Evolutionary conservation across 176 grass and related monocot species (phyloP), one percentile per base, ranked within the genome.

Genomic region (Oryza rufipogon): DNA sequence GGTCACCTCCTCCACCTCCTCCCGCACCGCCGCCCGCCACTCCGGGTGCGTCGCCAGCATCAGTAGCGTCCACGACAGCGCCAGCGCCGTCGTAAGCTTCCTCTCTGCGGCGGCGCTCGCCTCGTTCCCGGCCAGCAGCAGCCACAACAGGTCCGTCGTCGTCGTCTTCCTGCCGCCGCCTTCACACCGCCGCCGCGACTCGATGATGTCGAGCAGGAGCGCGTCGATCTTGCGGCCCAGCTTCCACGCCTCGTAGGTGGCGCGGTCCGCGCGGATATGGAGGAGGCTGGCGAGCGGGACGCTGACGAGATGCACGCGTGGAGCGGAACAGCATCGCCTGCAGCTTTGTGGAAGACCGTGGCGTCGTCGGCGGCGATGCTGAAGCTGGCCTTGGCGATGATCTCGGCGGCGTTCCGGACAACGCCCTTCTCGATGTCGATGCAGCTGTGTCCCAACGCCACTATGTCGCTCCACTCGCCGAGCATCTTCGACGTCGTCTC

Each of bases 371-470:
- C 76, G 64, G 5, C 34, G 71, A 94, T 47, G 28, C 96, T 93
- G 64, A 98, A 95, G 83, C 89, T 98, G 7, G 86, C 85, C 90
- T 74, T 86, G 11, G 89, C 95, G 20, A 98, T 98, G 80, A 98
- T 95, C 73, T 98, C 89, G 0, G 89, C 95, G 0, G 91, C 95
- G 61, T 98, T 98, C 15, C 52, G 23, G 14, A 68, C 89, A 33
- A 98, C 32, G 4, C 83, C 87, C 10, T 12, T 39, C 87, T 88
- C 91, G 16, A 98, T 86, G 61, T 98, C 87, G 2, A 94, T 60
- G 56, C 1, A 19, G 56, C 19, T 2, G 1, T n/a, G 5, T 7
- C 56, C 56, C 56, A 19, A 19, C 56, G 19, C 56, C 56, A 60
- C 56, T 17, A 60, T 60, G 56, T n/a, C 13, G 44, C 6, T 64